Evolutionary conservation across 768 basidiomycete genomes (phyloP).

Genomic region (Filobasidium floriforme): DNA sequence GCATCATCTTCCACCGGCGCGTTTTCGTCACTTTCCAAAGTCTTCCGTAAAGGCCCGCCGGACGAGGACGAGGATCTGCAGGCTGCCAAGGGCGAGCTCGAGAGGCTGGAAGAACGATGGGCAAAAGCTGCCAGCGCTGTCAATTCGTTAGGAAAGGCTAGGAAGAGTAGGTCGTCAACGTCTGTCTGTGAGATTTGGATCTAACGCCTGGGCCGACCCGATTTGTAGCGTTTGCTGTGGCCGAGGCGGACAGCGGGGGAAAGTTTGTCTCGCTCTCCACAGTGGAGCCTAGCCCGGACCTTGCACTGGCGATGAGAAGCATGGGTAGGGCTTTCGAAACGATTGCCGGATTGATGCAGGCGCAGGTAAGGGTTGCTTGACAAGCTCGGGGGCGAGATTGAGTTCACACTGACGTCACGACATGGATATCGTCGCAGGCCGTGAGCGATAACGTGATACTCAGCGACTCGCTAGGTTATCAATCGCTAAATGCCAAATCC

Average conservation of each 20-base stretch:
- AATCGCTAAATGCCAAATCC: slow-evolving; percentile 90
- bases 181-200: neutral
- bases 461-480: slow-evolving; percentile 93
- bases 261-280: slow-evolving; percentile 81
- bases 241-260: slow-evolving; percentile 85
- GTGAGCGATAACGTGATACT: slow-evolving; percentile 91
- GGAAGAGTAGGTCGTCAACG: slow-evolving; percentile 56
- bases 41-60: slow-evolving; percentile 55
- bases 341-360: slow-evolving; percentile 77
- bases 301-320: slow-evolving; percentile 76
- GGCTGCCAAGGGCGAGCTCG: slow-evolving; percentile 79
- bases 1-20: slow-evolving; percentile 34
- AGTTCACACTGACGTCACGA: neutral
- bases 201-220: slow-evolving; percentile 15
- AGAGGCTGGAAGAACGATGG: slow-evolving; percentile 83
- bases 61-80: slow-evolving; percentile 94
- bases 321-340: slow-evolving; percentile 75
- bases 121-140: slow-evolving; percentile 86
- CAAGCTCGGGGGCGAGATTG: neutral
- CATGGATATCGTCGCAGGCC: slow-evolving; percentile 46
- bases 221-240: slow-evolving; percentile 60
- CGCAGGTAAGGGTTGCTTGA: slow-evolving; percentile 51
- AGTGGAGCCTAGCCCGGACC: slow-evolving; percentile 74
- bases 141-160: slow-evolving; percentile 69
- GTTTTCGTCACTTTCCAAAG: slow-evolving; percentile 35